Conservation (phyloP, 768 basidiomycete genomes). For the Boletellus emodensis region DNA sequence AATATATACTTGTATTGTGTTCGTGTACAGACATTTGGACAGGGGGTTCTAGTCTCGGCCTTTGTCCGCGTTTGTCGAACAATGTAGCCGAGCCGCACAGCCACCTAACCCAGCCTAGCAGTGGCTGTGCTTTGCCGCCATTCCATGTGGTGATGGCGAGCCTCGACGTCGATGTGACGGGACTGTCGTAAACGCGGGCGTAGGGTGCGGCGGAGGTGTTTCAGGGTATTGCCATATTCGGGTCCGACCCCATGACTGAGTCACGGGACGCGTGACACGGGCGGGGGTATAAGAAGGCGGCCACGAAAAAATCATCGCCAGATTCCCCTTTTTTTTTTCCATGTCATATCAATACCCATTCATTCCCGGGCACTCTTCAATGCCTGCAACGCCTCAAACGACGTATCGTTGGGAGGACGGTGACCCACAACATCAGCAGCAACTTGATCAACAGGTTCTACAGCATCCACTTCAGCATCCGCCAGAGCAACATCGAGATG, state of each 20-base stretch:
- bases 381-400: slow-evolving; percentile 45
- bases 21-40: too few relatives aligned
- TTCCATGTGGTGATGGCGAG: too few relatives aligned
- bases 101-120: too few relatives aligned
- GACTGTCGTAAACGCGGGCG: too few relatives aligned
- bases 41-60: too few relatives aligned
- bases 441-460: slow-evolving; percentile 36
- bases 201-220: too few relatives aligned
- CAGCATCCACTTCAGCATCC: slow-evolving; percentile 38
- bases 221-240: too few relatives aligned
- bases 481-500: slow-evolving; percentile 24
- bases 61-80: too few relatives aligned
- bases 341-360: slow-evolving; percentile 52
- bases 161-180: too few relatives aligned
- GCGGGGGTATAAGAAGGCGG: slow-evolving; percentile 31
- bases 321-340: slow-evolving; percentile 30
- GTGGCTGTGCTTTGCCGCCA: too few relatives aligned
- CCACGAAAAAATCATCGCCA: slow-evolving; percentile 12
- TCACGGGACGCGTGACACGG: slow-evolving; percentile 15
- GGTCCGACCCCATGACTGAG: slow-evolving; percentile 10
- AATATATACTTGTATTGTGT: too few relatives aligned
- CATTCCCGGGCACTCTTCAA: slow-evolving; percentile 44
- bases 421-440: slow-evolving; percentile 22
- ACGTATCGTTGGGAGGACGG: slow-evolving; percentile 42
- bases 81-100: too few relatives aligned